Evolutionary conservation across 106 monocot genomes (phyloP).

Genomic region (Dendrobium nobile): DNA sequence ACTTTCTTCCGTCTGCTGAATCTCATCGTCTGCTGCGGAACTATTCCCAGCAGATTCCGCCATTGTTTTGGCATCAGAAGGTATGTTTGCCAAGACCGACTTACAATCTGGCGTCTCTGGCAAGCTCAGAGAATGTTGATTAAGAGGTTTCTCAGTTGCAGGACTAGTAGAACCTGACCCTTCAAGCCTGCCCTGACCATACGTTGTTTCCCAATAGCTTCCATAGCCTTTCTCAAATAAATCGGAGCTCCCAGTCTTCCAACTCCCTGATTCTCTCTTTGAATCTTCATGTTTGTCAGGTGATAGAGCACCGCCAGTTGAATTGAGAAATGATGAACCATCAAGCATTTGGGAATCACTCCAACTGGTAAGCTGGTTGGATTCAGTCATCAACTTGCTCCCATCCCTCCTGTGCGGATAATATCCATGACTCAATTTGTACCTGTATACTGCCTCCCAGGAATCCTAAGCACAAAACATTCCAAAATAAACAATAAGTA

Average conservation of each 20-base stretch:
- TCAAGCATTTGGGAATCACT: slow-evolving; percentile 46
- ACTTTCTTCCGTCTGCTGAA: slow-evolving; percentile 20
- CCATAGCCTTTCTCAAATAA: too few species aligned
- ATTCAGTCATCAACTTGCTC: slow-evolving; percentile 32
- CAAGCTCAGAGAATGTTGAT: too few species aligned
- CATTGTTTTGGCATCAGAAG: too few species aligned
- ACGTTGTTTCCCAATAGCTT: slow-evolving; percentile 14
- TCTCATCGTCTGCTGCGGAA: slow-evolving; percentile 8
- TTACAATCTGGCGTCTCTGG: slow-evolving; percentile 13
- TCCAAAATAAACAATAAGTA: too few species aligned
- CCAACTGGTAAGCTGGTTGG: slow-evolving; percentile 38
- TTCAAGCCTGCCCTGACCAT: slow-evolving; percentile 13
- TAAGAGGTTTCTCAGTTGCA: too few species aligned
- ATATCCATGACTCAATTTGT: slow-evolving; percentile 22
- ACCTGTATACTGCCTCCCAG: slow-evolving; percentile 45
- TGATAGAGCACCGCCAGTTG: slow-evolving; percentile 23
- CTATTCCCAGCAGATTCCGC: too few species aligned
- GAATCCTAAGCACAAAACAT: slow-evolving; percentile 9
- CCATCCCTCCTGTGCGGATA: slow-evolving; percentile 10
- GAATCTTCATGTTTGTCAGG: slow-evolving; percentile 42
- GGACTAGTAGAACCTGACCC: too few species aligned
- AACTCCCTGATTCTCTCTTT: slow-evolving; percentile 13
- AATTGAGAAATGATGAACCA: slow-evolving; percentile 22
- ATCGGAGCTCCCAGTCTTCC: slow-evolving; percentile 2
- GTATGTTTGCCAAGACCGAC: neutral